phyloP scores from a whole-genome alignment of 2,329 filamentous ascomycete genomes.

The Sporothrix schenckii region DNA sequence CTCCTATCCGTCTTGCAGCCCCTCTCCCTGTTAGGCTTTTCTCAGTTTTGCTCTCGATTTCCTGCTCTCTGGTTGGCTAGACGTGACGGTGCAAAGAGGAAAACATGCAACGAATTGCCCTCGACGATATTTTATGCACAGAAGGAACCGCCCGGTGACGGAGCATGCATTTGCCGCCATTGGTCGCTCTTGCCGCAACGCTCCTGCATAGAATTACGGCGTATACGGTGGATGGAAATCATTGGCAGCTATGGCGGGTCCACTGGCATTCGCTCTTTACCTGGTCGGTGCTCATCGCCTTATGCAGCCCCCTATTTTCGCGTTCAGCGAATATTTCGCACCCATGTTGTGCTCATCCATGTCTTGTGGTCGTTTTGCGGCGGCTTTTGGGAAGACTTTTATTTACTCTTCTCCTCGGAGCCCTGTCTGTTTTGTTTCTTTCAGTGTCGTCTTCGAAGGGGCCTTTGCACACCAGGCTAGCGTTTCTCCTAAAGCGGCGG shows the following conservation, averaged over 20 bases:
- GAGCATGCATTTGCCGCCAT: background rate
- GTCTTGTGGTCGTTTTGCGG: background rate
- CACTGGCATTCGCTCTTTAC: conserved; percentile 14
- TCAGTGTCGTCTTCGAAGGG: background rate
- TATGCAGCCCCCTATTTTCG: conserved; percentile 20
- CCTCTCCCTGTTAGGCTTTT: background rate
- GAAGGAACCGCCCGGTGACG: background rate
- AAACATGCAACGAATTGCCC: conserved; percentile 10
- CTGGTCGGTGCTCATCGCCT: conserved; percentile 9
- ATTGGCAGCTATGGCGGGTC: background rate
- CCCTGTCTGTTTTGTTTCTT: conserved; percentile 11
- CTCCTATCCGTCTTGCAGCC: background rate
- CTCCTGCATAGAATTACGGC: background rate
- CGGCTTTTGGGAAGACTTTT: background rate
- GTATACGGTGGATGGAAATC: background rate
- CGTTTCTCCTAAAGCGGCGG: conserved; percentile 20
- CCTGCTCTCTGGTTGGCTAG: conserved; percentile 26
- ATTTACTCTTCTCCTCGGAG: background rate
- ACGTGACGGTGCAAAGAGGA: background rate
- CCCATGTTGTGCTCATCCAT: background rate
- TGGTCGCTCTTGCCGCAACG: background rate
- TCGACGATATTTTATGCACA: background rate
- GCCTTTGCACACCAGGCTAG: conserved; percentile 5
- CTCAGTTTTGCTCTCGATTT: background rate
- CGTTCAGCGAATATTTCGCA: conserved; percentile 10